Evolutionary conservation across 2,329 filamentous ascomycete genomes (phyloP).

Genomic region (Aspergillus jensenii): DNA sequence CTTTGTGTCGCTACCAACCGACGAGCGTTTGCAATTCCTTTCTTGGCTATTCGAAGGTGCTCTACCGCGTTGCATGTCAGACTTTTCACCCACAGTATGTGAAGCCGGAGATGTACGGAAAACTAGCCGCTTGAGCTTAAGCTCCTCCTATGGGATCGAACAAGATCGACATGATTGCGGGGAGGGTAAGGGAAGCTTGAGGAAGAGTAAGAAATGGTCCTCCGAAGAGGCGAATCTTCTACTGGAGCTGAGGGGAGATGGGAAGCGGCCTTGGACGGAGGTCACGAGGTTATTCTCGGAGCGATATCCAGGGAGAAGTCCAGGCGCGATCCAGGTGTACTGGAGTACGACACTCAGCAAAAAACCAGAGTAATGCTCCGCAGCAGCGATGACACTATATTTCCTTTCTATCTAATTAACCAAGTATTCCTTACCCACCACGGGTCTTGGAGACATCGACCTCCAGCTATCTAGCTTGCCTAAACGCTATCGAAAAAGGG

Average conservation of each 20-base stretch:
- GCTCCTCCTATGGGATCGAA: not conserved
- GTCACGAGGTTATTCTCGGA: conserved; percentile 9
- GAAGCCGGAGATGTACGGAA: not conserved
- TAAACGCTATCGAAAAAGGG: too few relatives aligned
- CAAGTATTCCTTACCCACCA: too few relatives aligned
- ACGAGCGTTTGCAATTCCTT: conserved; percentile 12
- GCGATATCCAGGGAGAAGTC: conserved; percentile 11
- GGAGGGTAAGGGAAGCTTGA: not conserved
- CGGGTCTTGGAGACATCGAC: too few relatives aligned
- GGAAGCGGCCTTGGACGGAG: conserved; percentile 3
- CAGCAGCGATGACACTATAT: too few relatives aligned
- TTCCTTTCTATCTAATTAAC: too few relatives aligned
- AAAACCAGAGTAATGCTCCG: not conserved
- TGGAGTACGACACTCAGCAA: conserved; percentile 10
- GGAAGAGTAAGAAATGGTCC: conserved; percentile 8
- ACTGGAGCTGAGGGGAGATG: conserved; percentile 2
- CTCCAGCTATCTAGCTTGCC: too few relatives aligned
- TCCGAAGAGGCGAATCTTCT: conserved; percentile 7
- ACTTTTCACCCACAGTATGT: not conserved
- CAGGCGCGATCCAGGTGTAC: conserved; percentile 11
- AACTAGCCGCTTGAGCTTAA: not conserved
- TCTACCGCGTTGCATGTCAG: not conserved
- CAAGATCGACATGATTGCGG: not conserved
- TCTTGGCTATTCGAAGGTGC: conserved; percentile 4
- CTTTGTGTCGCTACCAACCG: conserved; percentile 7